phyloP scores from a whole-genome alignment of 495 filamentous ascomycete species.

The Cudoniella acicularis region DNA sequence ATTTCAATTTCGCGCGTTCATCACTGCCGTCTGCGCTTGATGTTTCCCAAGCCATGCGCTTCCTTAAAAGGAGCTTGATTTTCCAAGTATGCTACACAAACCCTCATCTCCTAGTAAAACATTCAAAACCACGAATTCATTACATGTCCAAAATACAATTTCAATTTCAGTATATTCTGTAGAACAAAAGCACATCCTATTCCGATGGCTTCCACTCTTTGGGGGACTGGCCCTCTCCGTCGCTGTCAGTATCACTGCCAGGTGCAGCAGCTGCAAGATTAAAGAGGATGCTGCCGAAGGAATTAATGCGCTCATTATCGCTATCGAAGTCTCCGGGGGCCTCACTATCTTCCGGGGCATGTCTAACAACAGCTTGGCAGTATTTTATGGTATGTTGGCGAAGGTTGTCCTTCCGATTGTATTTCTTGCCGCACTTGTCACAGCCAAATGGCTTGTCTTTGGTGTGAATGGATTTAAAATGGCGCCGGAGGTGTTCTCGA shows the following conservation, averaged over 20 bases:
- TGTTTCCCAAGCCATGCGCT: too few species aligned
- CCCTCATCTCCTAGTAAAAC: too few species aligned
- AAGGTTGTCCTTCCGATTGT: constrained; percentile 96
- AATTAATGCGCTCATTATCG: constrained; percentile 53
- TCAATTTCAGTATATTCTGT: too few species aligned
- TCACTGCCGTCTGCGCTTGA: too few species aligned
- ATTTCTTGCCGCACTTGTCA: constrained; percentile 96
- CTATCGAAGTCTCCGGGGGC: constrained; percentile 43
- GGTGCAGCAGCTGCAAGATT: constrained; percentile 67
- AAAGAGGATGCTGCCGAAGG: constrained; percentile 70
- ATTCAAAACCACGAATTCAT: too few species aligned
- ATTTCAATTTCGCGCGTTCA: too few species aligned
- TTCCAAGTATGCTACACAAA: too few species aligned
- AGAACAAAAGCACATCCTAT: too few species aligned
- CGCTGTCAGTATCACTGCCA: constrained; percentile 52
- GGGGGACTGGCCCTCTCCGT: constrained; percentile 45
- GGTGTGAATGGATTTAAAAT: constrained; percentile 97
- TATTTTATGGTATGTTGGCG: constrained; percentile 95
- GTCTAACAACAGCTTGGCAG: constrained; percentile 83
- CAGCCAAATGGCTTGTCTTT: constrained; percentile 99
- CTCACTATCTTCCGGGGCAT: constrained; percentile 68
- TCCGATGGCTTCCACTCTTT: constrained; percentile 78
- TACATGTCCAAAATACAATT: too few species aligned
- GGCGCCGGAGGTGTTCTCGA: constrained; percentile 97
- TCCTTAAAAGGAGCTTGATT: too few species aligned